phyloP scores from a whole-genome alignment of 495 filamentous ascomycete species.

The Thermothielavioides terrestris region DNA sequence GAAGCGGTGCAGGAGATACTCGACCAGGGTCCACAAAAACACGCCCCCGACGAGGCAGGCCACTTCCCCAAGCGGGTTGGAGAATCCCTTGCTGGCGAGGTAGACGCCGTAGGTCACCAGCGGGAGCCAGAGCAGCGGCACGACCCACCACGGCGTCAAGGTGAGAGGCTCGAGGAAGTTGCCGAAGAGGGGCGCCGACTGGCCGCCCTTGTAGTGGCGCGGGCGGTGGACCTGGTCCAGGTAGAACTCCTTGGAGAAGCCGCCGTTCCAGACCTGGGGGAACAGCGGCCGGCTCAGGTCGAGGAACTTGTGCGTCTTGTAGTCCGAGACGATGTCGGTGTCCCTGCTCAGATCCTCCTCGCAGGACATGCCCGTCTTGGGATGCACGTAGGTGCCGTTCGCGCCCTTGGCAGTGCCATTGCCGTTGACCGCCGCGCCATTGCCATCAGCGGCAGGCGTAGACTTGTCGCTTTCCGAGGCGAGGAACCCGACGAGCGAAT shows the following conservation, averaged over 20 bases:
- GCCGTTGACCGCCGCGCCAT: conserved; percentile 15
- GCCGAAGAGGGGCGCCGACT: conserved; percentile 89
- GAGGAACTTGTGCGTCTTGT: conserved; percentile 81
- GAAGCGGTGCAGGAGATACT: conserved; percentile 84
- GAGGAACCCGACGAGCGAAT: conserved; percentile 70
- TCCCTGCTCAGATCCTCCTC: conserved; percentile 81
- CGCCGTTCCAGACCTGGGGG: conserved; percentile 78
- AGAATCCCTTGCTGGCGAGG: conserved; percentile 50
- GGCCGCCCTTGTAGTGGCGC: conserved; percentile 86
- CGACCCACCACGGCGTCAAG: conserved; percentile 86
- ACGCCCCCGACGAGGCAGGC: conserved; percentile 59
- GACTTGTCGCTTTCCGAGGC: conserved; percentile 35
- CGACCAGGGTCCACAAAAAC: conserved; percentile 77
- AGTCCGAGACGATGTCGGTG: conserved; percentile 68
- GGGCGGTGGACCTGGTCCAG: conserved; percentile 93
- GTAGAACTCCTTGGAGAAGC: conserved; percentile 89
- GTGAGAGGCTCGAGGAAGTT: conserved; percentile 95
- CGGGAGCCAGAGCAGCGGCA: conserved; percentile 84
- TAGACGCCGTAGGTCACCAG: conserved; percentile 65
- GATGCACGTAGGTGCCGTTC: conserved; percentile 46
- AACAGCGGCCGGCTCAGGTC: conserved; percentile 82
- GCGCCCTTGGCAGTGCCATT: conserved; percentile 17
- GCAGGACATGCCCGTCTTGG: conserved; percentile 73
- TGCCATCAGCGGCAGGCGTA: conserved; percentile 15
- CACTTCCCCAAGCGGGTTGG: conserved; percentile 31